phyloP scores from a whole-genome alignment of 2,329 filamentous ascomycete species.

The Colletotrichum sp. region DNA sequence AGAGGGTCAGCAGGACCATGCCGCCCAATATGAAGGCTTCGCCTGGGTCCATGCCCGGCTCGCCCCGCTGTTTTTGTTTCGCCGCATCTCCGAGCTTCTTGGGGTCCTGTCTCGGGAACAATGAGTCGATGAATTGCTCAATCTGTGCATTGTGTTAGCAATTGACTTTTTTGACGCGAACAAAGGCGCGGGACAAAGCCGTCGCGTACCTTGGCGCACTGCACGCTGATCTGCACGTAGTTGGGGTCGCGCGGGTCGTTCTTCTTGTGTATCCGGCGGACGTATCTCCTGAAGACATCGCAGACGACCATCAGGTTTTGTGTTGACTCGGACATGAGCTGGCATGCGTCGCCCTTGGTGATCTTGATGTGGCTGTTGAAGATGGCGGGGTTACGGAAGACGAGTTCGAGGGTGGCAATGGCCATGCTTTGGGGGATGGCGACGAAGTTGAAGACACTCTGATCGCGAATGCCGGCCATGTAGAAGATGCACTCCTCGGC shows the following conservation, averaged over 20 bases:
- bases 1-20: constrained; percentile 71
- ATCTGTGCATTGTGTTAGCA: constrained; percentile 60
- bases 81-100: constrained; percentile 56
- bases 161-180: neutral
- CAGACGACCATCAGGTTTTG: constrained; percentile 86
- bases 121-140: constrained; percentile 92
- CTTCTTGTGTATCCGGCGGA: constrained; percentile 85
- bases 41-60: constrained; percentile 56
- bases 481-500: constrained; percentile 97
- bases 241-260: constrained; percentile 94
- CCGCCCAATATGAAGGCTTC: constrained; percentile 70
- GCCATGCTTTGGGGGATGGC: constrained; percentile 98
- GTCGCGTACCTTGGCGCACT: constrained; percentile 76
- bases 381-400: constrained; percentile 89
- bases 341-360: constrained; percentile 90
- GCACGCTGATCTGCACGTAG: constrained; percentile 88
- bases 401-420: constrained; percentile 89
- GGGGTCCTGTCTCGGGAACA: constrained; percentile 86
- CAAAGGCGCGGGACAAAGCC: neutral
- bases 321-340: constrained; percentile 89
- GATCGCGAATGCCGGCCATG: constrained; percentile 91
- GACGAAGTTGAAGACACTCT: constrained; percentile 98
- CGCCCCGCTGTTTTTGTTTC: constrained; percentile 40
- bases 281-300: constrained; percentile 80
- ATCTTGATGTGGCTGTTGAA: constrained; percentile 94